These are phyloP conservation scores for Talinum fruticosum DNA, from an alignment of 148 eudicot species.

Conservation along the genomic window DNA sequence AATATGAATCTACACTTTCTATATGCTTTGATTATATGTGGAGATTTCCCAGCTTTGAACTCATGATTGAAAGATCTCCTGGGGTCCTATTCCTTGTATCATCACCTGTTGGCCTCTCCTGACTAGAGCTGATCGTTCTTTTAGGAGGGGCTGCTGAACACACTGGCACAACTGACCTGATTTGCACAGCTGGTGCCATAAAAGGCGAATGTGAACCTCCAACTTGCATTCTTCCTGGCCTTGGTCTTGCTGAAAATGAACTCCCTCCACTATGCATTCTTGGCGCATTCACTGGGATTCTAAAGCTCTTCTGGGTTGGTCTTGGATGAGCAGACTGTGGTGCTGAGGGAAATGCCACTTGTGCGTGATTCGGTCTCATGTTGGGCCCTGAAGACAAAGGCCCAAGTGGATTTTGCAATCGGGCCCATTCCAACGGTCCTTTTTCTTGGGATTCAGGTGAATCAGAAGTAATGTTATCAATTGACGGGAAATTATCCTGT, in stretches of 20 bases:
- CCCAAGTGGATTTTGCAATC: neutral
- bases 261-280: conserved; percentile 24
- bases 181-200: conserved; percentile 53
- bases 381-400: conserved; percentile 17
- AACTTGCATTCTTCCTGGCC: conserved; percentile 23
- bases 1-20: conserved; percentile 19
- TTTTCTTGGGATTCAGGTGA: conserved; percentile 7
- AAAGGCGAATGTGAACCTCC: conserved; percentile 34
- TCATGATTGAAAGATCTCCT: conserved; percentile 23
- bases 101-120: conserved; percentile 23
- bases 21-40: conserved; percentile 20
- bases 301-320: conserved; percentile 11
- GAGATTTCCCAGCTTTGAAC: conserved; percentile 36
- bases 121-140: conserved; percentile 21
- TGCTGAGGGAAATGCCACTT: conserved; percentile 8
- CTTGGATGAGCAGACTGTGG: conserved; percentile 8
- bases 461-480: conserved; percentile 7
- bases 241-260: conserved; percentile 17
- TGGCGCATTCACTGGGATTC: conserved; percentile 18
- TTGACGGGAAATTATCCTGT: conserved; percentile 17
- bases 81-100: conserved; percentile 9
- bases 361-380: conserved; percentile 7
- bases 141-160: conserved; percentile 50
- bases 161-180: conserved; percentile 54
- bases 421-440: conserved; percentile 1